phyloP scores from a whole-genome alignment of 139 green algal species.

The Tetraselmis striata region DNA sequence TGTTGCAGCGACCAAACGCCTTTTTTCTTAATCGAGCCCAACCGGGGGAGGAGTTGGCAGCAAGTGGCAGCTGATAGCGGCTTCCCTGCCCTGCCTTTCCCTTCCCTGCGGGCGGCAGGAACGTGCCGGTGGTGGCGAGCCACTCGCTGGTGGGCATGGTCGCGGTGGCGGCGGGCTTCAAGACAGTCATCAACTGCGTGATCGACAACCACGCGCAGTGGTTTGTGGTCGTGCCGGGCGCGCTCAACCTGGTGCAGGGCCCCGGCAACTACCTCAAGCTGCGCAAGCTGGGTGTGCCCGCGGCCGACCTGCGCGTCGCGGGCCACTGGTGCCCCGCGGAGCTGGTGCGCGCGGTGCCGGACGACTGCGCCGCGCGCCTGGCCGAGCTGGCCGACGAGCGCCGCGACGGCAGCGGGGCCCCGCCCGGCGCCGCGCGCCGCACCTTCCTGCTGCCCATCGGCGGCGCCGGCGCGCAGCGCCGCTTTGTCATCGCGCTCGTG shows the following conservation, averaged over 20 bases:
- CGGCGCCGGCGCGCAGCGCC: not conserved
- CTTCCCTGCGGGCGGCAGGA: too few species aligned
- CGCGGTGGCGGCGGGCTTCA: not conserved
- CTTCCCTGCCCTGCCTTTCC: too few species aligned
- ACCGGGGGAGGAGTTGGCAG: too few species aligned
- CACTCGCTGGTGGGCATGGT: constrained; percentile 4
- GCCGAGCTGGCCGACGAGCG: not conserved
- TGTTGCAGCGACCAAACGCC: too few species aligned
- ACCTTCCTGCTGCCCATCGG: not conserved
- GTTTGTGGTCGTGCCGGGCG: constrained; percentile 8
- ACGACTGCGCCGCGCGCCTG: not conserved
- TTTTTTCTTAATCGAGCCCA: too few species aligned
- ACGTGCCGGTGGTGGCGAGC: not conserved
- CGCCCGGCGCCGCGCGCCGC: too few species aligned
- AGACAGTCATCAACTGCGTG: constrained; percentile 1
- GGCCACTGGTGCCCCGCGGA: not conserved
- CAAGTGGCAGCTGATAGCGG: too few species aligned
- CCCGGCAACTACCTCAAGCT: not conserved
- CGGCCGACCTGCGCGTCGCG: not conserved
- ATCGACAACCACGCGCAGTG: constrained; percentile 15
- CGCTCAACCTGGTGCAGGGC: constrained; percentile 8
- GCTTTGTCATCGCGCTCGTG: not conserved
- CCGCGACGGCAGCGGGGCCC: too few species aligned
- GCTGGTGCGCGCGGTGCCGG: not conserved
- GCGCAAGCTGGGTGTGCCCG: not conserved